phyloP scores from a whole-genome alignment of 2,329 filamentous ascomycete species.

The Claviceps sp. region DNA sequence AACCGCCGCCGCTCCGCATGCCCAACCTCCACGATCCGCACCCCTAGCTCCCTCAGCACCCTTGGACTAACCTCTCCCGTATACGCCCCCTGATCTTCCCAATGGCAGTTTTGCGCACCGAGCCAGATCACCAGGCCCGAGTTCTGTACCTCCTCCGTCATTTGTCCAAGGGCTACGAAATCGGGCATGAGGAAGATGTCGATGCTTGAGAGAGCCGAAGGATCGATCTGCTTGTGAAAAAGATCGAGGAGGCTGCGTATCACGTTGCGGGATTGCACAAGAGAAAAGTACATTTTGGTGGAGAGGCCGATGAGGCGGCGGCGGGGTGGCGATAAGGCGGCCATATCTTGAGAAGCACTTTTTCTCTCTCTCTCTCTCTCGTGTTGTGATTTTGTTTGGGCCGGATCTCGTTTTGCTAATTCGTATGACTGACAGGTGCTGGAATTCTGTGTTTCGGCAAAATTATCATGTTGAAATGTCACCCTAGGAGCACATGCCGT shows the following conservation, averaged over 20 bases:
- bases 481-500: no score
- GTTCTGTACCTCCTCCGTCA: conserved; percentile 33
- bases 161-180: conserved; percentile 51
- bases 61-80: conserved; percentile 66
- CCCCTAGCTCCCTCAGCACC: conserved; percentile 53
- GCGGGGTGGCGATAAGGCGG: conserved; percentile 9
- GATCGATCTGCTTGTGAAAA: conserved; percentile 24
- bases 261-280: conserved; percentile 46
- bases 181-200: conserved; percentile 71
- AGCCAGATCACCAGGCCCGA: conserved; percentile 31
- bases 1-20: conserved; percentile 65
- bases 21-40: conserved; percentile 61
- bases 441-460: no score
- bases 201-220: conserved; percentile 33
- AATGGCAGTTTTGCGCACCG: conserved; percentile 66
- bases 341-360: background rate
- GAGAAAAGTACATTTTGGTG: conserved; percentile 70
- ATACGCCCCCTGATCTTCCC: conserved; percentile 56
- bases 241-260: conserved; percentile 34
- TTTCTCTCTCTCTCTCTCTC: background rate
- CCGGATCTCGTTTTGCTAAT: background rate
- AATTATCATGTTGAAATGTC: no score
- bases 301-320: conserved; percentile 59
- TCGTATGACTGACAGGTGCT: no score
- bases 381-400: background rate